These are phyloP conservation scores for Melaleuca alternifolia DNA, from an alignment of 345 rosid genomes.

Conservation along the genomic window DNA sequence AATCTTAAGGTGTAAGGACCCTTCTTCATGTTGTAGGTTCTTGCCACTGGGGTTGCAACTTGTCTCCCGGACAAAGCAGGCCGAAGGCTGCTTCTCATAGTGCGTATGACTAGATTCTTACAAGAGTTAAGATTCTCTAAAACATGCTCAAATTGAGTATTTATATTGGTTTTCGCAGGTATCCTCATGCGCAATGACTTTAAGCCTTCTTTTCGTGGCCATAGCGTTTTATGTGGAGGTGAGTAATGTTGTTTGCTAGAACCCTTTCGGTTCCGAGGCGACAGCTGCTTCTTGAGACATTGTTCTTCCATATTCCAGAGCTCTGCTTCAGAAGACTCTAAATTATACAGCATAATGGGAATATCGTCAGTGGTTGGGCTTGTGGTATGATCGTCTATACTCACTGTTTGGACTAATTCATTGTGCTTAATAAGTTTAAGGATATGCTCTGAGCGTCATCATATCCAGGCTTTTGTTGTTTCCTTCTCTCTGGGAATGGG, in stretches of 20 bases:
- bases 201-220: constrained; percentile 59
- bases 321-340: constrained; percentile 39
- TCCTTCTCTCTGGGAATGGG: constrained; percentile 86
- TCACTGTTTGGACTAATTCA: not conserved
- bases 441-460: not conserved
- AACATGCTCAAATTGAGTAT: not conserved
- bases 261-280: not conserved
- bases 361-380: constrained; percentile 75
- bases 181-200: constrained; percentile 67
- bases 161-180: constrained; percentile 29
- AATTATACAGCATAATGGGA: constrained; percentile 44
- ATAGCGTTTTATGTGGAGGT: constrained; percentile 65
- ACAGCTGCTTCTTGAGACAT: not conserved
- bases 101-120: constrained; percentile 17
- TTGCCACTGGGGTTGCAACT: constrained; percentile 65
- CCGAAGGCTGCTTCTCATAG: constrained; percentile 80
- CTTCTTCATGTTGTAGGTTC: constrained; percentile 31
- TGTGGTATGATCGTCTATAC: constrained; percentile 41
- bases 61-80: constrained; percentile 84
- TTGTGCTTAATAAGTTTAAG: not conserved
- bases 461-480: constrained; percentile 53
- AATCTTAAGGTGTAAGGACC: not conserved
- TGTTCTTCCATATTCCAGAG: constrained; percentile 27
- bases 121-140: not conserved
- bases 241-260: not conserved